Percentiles rank a stretch among this genome's conserved stretches.
Conservation (phyloP, 768 basidiomycete genomes). For the Russula sp. region DNA sequence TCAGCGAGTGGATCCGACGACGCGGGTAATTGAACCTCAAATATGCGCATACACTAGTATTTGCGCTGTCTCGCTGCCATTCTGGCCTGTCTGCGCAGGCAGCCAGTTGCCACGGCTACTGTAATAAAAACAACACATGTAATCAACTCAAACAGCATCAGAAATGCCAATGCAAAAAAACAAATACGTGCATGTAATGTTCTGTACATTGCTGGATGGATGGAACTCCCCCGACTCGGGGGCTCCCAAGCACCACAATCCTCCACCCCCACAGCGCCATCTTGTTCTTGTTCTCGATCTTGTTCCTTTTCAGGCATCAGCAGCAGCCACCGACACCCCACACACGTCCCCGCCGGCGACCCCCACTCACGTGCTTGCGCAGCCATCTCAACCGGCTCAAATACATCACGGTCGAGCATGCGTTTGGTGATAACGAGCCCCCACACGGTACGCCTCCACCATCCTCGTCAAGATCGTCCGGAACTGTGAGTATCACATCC, state of each 20-base stretch:
- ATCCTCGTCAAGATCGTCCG: conserved; percentile 88
- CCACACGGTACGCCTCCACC: conserved; percentile 89
- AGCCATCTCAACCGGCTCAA: conserved; percentile 59
- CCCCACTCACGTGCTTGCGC: conserved; percentile 47
- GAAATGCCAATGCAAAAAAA: background rate
- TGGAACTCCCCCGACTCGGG: background rate
- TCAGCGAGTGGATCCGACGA: too few relatives aligned
- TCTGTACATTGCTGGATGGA: conserved; percentile 27
- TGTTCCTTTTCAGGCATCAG: conserved; percentile 30
- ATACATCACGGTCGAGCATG: conserved; percentile 76
- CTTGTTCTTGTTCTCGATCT: background rate
- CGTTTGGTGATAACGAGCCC: conserved; percentile 81
- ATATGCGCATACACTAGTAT: too few relatives aligned
- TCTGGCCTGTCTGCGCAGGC: too few relatives aligned
- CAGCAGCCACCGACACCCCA: conserved; percentile 47
- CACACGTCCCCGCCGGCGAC: conserved; percentile 42
- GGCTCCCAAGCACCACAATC: background rate
- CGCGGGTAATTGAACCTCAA: too few relatives aligned
- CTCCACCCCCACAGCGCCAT: conserved; percentile 13
- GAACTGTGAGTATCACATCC: conserved; percentile 84
- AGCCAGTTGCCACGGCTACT: too few relatives aligned
- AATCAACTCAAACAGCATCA: background rate
- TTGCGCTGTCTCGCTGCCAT: too few relatives aligned
- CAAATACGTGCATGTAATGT: conserved; percentile 20
- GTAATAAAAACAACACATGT: too few relatives aligned